Conservation (phyloP, 768 basidiomycete species). For the Amanita thiersii region DNA sequence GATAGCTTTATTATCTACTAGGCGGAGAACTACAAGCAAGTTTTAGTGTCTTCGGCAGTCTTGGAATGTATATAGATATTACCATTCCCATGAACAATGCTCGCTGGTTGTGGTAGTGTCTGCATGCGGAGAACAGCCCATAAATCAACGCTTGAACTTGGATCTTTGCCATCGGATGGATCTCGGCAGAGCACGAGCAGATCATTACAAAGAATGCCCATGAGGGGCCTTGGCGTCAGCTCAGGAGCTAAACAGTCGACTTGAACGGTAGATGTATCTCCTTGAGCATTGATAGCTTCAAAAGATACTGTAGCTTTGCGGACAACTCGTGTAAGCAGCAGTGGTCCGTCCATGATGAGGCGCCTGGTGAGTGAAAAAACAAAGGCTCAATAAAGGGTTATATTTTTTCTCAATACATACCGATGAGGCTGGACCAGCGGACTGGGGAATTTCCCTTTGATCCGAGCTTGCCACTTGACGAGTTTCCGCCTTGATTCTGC, state of each 20-base stretch:
- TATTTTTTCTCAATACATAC: no score
- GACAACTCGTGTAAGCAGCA: conserved; percentile 84
- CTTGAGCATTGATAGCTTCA: conserved; percentile 71
- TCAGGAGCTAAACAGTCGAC: conserved; percentile 89
- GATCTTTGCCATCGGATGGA: conserved; percentile 74
- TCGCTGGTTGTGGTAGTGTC: conserved; percentile 83
- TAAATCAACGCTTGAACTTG: conserved; percentile 71
- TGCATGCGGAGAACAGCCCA: conserved; percentile 97
- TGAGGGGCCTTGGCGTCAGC: conserved; percentile 66
- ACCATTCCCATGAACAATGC: conserved; percentile 86
- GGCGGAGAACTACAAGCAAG: conserved; percentile 52
- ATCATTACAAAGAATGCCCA: conserved; percentile 89
- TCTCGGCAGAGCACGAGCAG: conserved; percentile 88
- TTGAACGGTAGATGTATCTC: conserved; percentile 74
- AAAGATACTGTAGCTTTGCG: conserved; percentile 77
- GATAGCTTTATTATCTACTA: conserved; percentile 90
- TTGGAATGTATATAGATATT: conserved; percentile 7
- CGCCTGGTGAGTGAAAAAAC: conserved; percentile 39
- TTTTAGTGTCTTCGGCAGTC: conserved; percentile 6
- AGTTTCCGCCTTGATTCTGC: conserved; percentile 87
- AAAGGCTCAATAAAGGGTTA: neutral
- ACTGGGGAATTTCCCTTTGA: conserved; percentile 87
- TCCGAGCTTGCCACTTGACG: conserved; percentile 85
- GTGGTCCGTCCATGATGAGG: conserved; percentile 86
- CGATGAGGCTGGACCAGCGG: conserved; percentile 98